Base-by-base conservation (phyloP, 352 stramenopile species). In the Peronospora belbahrii region DNA sequence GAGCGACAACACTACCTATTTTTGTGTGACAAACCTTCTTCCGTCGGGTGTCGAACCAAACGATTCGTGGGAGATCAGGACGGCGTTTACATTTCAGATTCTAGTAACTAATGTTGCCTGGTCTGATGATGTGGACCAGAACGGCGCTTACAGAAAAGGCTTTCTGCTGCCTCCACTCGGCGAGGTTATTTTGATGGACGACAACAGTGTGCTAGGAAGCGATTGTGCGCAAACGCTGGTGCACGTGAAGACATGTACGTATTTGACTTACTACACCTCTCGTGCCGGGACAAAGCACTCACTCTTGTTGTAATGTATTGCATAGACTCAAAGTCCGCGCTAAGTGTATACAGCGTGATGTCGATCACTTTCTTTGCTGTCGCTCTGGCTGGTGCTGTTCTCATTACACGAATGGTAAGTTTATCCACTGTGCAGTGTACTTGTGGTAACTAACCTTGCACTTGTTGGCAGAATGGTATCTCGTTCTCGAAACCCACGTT, bases 311-410 rank as follows among this genome's bases (percentile, higher is more conserved):
- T 28, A 35, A 43, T 45, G 22, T 31, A 18, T 24, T 65, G 27
- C 43, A 24, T 33, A 83, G 71, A 73, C 30, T 76, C 65, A 1
- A 79, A 79, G 39, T 77, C 79, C 31, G 79, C 69, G 3, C 28
- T 91, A 19, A 91, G 80, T 59, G 74, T 88, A n/a, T 91, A 88
- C 59, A 88, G 76, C 38, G 80, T 91, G 27, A 88, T 91, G 74
- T 91, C 80, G 0, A 74, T 91, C 38, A 88, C 75, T 25, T 85
- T 91, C 34, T 91, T 83, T 42, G 64, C 80, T 17, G 74, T 91
- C 18, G 74, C 69, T 28, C 63, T 91, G 20, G 80, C 80, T 32
- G 80, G 72, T 2, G 73, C 80, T 19, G 62, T 91, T 19, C 66
- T 91, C 19, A 76, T 91, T 42, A 91, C 80, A 11, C 70, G 80